Percentiles rank a stretch among this genome's conserved stretches.
Conservation (phyloP, 31 red algal genomes). For the Asparagopsis taxiformis region DNA sequence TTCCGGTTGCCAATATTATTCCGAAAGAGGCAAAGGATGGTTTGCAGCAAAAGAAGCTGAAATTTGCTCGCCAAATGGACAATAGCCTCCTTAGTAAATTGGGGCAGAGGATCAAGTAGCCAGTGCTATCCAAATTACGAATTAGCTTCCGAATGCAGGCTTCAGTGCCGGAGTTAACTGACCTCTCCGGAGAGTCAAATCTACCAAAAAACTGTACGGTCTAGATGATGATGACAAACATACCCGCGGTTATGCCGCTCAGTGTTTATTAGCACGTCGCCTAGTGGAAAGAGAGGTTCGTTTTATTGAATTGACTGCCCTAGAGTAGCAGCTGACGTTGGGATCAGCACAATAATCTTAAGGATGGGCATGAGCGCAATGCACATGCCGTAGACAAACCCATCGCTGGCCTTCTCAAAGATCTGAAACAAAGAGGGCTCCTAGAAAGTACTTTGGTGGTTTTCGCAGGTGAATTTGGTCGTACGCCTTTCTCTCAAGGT, state of each 20-base stretch:
- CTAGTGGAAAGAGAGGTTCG: background rate
- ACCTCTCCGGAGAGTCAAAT: conserved; percentile 5
- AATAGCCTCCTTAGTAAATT: background rate
- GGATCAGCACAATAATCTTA: conserved; percentile 6
- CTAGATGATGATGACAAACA: background rate
- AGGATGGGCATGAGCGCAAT: background rate
- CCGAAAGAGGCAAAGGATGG: too few species aligned
- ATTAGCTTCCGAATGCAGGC: conserved; percentile 1
- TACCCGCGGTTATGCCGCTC: background rate
- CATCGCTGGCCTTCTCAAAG: background rate
- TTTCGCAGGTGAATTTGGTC: conserved; percentile 3
- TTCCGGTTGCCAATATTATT: too few species aligned
- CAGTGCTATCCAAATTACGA: background rate
- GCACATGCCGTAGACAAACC: background rate
- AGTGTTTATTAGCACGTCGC: background rate
- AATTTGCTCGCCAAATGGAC: too few species aligned
- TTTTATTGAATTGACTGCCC: too few species aligned
- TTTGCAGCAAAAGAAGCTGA: too few species aligned
- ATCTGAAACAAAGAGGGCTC: background rate
- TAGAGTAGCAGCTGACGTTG: background rate
- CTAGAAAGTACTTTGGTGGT: conserved; percentile 1
- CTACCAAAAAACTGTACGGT: background rate
- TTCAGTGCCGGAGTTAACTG: background rate
- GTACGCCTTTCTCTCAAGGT: background rate
- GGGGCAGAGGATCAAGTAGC: background rate